Evolutionary conservation across 2,329 filamentous ascomycete species (phyloP).

Genomic region (Clonostachys rhizophaga): DNA sequence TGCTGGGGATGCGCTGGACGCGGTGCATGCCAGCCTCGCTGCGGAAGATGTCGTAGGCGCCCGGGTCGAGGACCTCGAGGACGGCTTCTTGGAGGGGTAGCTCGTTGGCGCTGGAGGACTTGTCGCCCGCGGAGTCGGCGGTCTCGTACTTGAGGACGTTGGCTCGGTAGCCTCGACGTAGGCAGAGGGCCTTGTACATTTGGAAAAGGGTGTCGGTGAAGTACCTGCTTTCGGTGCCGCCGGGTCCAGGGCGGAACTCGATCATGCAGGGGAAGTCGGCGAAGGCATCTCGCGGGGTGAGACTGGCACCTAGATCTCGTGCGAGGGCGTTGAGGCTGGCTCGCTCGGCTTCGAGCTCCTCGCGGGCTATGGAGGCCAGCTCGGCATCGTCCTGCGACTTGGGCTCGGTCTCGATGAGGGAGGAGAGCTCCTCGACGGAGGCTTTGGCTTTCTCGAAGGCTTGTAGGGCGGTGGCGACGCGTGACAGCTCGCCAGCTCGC

Average conservation of each 20-base stretch:
- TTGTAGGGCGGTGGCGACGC: conserved; percentile 50
- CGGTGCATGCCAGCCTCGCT: conserved; percentile 92
- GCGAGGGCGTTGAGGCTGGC: conserved; percentile 59
- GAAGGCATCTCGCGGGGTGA: conserved; percentile 88
- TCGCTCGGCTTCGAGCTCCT: conserved; percentile 70
- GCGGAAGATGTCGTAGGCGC: conserved; percentile 77
- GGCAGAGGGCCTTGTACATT: conserved; percentile 85
- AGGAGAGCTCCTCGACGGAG: conserved; percentile 47
- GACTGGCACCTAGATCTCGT: conserved; percentile 64
- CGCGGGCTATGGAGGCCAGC: conserved; percentile 71
- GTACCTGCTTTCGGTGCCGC: conserved; percentile 84
- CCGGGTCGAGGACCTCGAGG: conserved; percentile 71
- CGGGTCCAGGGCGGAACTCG: conserved; percentile 88
- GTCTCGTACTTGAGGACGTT: conserved; percentile 77
- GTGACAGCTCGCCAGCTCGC: conserved; percentile 55
- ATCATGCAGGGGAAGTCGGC: conserved; percentile 84
- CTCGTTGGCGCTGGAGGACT: conserved; percentile 52
- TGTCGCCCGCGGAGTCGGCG: conserved; percentile 56
- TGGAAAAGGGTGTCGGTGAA: conserved; percentile 83
- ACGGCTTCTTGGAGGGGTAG: conserved; percentile 80
- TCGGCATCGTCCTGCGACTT: conserved; percentile 50
- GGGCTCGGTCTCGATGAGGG: conserved; percentile 27
- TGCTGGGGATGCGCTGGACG: conserved; percentile 88
- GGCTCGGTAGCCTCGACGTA: conserved; percentile 59
- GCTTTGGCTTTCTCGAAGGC: conserved; percentile 52